Conservation (phyloP, 225 moss, liverwort and hornwort species). For the Ulota crispa region DNA sequence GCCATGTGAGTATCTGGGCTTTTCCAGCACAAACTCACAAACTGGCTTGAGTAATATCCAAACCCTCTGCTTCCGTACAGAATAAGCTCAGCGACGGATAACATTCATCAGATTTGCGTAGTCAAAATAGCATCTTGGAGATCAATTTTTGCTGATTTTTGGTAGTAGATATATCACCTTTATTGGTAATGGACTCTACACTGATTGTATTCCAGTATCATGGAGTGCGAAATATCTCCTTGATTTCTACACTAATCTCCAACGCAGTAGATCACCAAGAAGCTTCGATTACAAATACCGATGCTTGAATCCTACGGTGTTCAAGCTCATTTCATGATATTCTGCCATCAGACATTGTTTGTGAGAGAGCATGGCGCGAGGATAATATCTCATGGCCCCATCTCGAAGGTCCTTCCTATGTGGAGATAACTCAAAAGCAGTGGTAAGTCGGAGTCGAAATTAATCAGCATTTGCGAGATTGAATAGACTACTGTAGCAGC, state of each 20-base stretch:
- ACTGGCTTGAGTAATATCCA: too few species aligned
- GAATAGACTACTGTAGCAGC: not conserved
- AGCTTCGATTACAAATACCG: not conserved
- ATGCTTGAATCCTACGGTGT: not conserved
- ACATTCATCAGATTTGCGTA: too few species aligned
- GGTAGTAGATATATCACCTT: too few species aligned
- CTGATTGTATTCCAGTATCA: not conserved
- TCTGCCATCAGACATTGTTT: not conserved
- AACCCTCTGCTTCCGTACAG: too few species aligned
- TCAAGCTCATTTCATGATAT: not conserved
- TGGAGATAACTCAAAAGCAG: not conserved
- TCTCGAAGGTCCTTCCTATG: not conserved
- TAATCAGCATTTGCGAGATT: not conserved
- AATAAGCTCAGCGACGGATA: too few species aligned
- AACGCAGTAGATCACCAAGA: not conserved
- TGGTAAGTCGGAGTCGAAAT: not conserved
- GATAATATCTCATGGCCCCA: not conserved
- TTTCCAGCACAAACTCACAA: too few species aligned
- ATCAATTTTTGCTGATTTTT: too few species aligned
- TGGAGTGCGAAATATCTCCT: not conserved
- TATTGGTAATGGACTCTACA: not conserved
- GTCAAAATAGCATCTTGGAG: too few species aligned
- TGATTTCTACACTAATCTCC: not conserved
- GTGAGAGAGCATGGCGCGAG: not conserved
- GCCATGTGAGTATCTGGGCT: too few species aligned